A percentile compares a stretch with the other conserved stretches of the same genome.
Evolutionary conservation across 2,329 filamentous ascomycete species (phyloP).

Genomic region (Pochonia chlamydosporia): DNA sequence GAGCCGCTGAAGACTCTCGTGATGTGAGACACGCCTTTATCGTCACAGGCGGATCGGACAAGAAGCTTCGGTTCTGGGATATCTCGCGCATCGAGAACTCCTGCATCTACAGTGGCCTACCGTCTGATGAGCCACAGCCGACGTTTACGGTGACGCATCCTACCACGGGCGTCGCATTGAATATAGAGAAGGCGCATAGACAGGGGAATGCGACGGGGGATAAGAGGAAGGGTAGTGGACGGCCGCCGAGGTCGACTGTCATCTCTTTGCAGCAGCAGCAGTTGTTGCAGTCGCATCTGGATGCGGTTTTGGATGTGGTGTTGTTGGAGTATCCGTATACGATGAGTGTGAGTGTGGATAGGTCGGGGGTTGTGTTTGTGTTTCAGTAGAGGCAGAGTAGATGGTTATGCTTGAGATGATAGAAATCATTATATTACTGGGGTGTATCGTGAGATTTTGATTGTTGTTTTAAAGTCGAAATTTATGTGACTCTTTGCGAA

Average conservation of each 20-base stretch:
- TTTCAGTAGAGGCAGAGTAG: conserved; percentile 46
- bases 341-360: conserved; percentile 87
- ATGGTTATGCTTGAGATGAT: neutral
- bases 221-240: conserved; percentile 21
- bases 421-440: too few species aligned
- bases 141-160: conserved; percentile 63
- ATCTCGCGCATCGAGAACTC: conserved; percentile 72
- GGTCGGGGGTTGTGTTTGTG: conserved; percentile 84
- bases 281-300: conserved; percentile 78
- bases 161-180: conserved; percentile 56
- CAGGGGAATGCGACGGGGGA: conserved; percentile 8
- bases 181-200: conserved; percentile 55
- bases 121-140: conserved; percentile 64
- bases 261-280: conserved; percentile 86
- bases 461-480: too few species aligned
- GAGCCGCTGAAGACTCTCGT: conserved; percentile 62
- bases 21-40: conserved; percentile 78
- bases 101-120: conserved; percentile 72
- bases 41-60: conserved; percentile 82
- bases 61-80: conserved; percentile 93
- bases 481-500: neutral
- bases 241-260: conserved; percentile 69
- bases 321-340: conserved; percentile 83
- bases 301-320: conserved; percentile 83
- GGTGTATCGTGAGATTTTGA: too few species aligned